Conservation (phyloP, 352 stramenopile species). For the Phytophthora uliginosa region DNA sequence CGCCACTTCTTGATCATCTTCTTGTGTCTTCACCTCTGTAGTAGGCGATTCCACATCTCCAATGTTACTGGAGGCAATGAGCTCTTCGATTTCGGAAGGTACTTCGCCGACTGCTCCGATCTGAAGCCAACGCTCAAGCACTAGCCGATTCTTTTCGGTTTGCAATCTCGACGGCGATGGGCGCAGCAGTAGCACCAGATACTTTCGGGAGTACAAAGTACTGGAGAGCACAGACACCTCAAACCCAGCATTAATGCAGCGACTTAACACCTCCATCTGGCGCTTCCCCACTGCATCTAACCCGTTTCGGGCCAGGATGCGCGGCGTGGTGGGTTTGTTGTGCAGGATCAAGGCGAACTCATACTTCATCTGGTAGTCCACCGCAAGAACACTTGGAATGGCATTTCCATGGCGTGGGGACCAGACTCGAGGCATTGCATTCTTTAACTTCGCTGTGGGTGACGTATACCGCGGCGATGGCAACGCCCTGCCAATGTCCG, state of each 20-base stretch:
- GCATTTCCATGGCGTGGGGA: slow-evolving; percentile 65
- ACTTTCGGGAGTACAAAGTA: slow-evolving; percentile 86
- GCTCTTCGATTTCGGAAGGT: slow-evolving; percentile 87
- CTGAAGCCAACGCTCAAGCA: slow-evolving; percentile 88
- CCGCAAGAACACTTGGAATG: slow-evolving; percentile 36
- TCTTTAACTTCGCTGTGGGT: slow-evolving; percentile 54
- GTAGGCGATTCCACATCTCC: slow-evolving; percentile 47
- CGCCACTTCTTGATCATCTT: slow-evolving; percentile 36
- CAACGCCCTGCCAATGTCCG: slow-evolving; percentile 30
- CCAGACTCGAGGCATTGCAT: slow-evolving; percentile 72
- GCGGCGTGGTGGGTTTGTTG: slow-evolving; percentile 84
- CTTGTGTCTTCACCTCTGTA: slow-evolving; percentile 13
- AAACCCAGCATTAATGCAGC: slow-evolving; percentile 79
- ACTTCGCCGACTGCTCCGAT: slow-evolving; percentile 89
- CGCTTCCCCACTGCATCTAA: slow-evolving; percentile 78
- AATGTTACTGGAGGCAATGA: slow-evolving; percentile 85
- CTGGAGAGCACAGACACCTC: slow-evolving; percentile 86
- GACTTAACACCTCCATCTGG: slow-evolving; percentile 80
- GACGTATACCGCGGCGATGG: slow-evolving; percentile 54
- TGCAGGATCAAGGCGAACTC: slow-evolving; percentile 88
- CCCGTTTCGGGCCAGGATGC: slow-evolving; percentile 79
- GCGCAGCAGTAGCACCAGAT: slow-evolving; percentile 78
- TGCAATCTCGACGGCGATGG: slow-evolving; percentile 72
- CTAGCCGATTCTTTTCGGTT: slow-evolving; percentile 84
- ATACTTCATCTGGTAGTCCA: slow-evolving; percentile 83